Percentiles rank a stretch among this genome's conserved stretches.
Evolutionary conservation across 2,329 filamentous ascomycete genomes (phyloP).

Genomic region (Cytospora piceae): DNA sequence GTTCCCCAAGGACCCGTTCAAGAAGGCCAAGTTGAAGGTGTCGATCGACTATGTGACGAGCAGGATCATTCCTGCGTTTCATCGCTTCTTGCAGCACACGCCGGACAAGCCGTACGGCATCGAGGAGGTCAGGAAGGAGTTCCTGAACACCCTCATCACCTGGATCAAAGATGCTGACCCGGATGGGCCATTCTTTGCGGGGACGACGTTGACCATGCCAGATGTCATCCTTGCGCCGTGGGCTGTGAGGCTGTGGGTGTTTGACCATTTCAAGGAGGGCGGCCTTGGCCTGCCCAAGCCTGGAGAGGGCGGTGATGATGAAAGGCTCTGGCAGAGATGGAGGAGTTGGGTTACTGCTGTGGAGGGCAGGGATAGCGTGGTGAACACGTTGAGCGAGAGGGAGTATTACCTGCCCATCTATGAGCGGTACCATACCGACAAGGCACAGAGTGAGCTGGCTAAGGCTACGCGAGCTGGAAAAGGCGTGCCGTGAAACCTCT

Average conservation of each 20-base stretch:
- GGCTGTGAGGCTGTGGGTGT: slow-evolving; percentile 69
- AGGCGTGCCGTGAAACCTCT: slow-evolving; percentile 57
- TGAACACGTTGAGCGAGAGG: slow-evolving; percentile 66
- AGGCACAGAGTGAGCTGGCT: slow-evolving; percentile 60
- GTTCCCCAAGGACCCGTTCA: slow-evolving; percentile 64
- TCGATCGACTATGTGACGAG: slow-evolving; percentile 73
- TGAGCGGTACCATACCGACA: slow-evolving; percentile 64
- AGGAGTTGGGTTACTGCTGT: slow-evolving; percentile 64
- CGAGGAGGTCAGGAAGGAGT: slow-evolving; percentile 99
- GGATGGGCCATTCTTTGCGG: slow-evolving; percentile 66
- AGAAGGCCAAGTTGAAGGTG: slow-evolving; percentile 64
- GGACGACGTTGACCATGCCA: slow-evolving; percentile 61
- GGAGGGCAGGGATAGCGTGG: slow-evolving; percentile 60
- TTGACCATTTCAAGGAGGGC: slow-evolving; percentile 70
- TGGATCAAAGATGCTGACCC: slow-evolving; percentile 57
- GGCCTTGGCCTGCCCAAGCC: slow-evolving; percentile 48
- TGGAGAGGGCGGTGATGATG: slow-evolving; percentile 51
- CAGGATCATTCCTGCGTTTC: slow-evolving; percentile 69
- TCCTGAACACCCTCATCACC: slow-evolving; percentile 85
- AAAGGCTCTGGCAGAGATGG: slow-evolving; percentile 65
- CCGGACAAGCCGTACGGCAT: slow-evolving; percentile 74
- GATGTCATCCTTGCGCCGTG: slow-evolving; percentile 73
- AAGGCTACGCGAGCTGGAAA: slow-evolving; percentile 65
- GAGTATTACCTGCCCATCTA: slow-evolving; percentile 71
- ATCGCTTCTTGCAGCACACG: slow-evolving; percentile 61